These are phyloP conservation scores for Ophiostoma montium DNA, from an alignment of 2,329 filamentous ascomycete species.

Conservation along the genomic window DNA sequence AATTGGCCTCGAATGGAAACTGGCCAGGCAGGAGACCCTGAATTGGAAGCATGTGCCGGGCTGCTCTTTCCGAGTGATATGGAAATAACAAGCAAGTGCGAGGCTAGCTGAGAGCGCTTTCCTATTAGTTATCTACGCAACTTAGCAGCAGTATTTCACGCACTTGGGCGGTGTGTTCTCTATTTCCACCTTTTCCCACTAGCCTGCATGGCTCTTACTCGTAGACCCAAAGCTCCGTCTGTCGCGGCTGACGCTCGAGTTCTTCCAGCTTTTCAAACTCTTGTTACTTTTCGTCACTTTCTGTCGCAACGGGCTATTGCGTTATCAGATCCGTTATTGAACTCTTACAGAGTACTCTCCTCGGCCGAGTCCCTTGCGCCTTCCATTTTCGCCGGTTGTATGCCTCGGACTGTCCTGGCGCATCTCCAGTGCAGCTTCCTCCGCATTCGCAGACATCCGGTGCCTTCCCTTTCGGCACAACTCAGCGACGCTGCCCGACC, in stretches of 20 bases:
- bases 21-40: no score
- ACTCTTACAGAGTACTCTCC: neutral
- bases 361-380: neutral
- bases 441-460: neutral
- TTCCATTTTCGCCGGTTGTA: neutral
- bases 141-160: neutral
- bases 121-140: no score
- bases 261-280: neutral
- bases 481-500: neutral
- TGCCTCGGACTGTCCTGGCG: neutral
- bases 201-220: slow-evolving; percentile 1
- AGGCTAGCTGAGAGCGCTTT: no score
- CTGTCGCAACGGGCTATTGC: neutral
- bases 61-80: no score
- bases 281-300: no score
- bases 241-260: no score
- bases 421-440: neutral
- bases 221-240: slow-evolving; percentile 3
- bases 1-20: no score
- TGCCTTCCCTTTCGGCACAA: neutral
- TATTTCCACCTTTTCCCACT: neutral
- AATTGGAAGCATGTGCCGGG: no score
- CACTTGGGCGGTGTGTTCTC: neutral
- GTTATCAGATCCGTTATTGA: neutral
- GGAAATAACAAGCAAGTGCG: no score